A percentile compares a stretch with the other conserved stretches of the same genome.
Conservation (phyloP, 805 yeast species). For the Teunomyces kruisii region DNA sequence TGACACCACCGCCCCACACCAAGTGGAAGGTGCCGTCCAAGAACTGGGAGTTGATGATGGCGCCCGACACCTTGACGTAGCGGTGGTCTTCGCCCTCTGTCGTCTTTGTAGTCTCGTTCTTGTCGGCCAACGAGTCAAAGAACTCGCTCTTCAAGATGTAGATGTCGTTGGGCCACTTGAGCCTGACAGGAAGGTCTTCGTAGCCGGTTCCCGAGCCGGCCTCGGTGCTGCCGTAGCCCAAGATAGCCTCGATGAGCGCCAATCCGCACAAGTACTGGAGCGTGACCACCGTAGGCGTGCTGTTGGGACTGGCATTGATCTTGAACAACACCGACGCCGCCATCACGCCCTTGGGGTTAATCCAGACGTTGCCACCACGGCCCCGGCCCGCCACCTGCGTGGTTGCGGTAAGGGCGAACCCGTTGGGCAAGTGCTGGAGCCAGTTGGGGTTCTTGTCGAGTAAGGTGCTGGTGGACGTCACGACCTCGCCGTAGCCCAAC, state of each 20-base stretch:
- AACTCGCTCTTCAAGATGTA: conserved; percentile 70
- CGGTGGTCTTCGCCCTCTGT: conserved; percentile 59
- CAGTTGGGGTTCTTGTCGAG: conserved; percentile 70
- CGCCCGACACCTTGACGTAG: conserved; percentile 79
- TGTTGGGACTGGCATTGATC: conserved; percentile 37
- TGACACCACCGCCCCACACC: conserved; percentile 85
- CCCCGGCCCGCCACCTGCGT: conserved; percentile 91
- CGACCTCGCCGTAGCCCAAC: conserved; percentile 79
- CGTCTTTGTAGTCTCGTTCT: conserved; percentile 31
- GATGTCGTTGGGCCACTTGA: conserved; percentile 97
- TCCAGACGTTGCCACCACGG: conserved; percentile 93
- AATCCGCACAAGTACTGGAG: conserved; percentile 82
- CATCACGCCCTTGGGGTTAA: conserved; percentile 88
- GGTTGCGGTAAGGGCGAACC: conserved; percentile 69
- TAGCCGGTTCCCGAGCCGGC: conserved; percentile 52
- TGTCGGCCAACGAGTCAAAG: conserved; percentile 29
- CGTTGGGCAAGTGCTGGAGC: conserved; percentile 63
- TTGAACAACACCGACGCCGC: conserved; percentile 75
- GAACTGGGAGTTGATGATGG: conserved; percentile 76
- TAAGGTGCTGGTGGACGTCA: conserved; percentile 81
- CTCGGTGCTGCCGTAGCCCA: conserved; percentile 48
- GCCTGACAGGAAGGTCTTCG: conserved; percentile 70
- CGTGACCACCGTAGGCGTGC: conserved; percentile 58
- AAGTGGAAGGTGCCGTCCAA: conserved; percentile 59
- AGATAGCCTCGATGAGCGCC: conserved; percentile 78